Evolutionary conservation across 2,329 filamentous ascomycete genomes (phyloP).

Genomic region (Cercospora citrullina): DNA sequence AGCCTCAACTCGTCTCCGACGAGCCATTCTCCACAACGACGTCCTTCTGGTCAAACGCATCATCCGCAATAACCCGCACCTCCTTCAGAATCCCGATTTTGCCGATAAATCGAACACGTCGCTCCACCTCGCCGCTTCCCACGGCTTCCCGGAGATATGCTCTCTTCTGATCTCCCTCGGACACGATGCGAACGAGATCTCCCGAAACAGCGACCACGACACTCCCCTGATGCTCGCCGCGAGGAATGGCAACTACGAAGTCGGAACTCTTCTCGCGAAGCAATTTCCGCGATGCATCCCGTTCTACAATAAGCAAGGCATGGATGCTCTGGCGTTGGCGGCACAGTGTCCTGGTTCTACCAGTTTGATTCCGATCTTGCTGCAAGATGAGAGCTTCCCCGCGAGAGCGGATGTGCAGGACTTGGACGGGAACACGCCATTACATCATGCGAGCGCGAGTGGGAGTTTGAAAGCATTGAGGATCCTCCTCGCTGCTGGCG

Average conservation of each 20-base stretch:
- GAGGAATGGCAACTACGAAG: conserved; percentile 66
- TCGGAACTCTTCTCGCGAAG: conserved; percentile 70
- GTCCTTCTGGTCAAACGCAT: conserved; percentile 73
- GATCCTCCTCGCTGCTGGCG: conserved; percentile 75
- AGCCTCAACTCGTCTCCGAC: conserved; percentile 71
- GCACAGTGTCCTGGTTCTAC: conserved; percentile 39
- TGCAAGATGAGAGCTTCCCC: conserved; percentile 38
- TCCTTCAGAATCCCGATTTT: conserved; percentile 77
- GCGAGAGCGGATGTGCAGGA: conserved; percentile 50
- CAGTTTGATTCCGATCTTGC: conserved; percentile 47
- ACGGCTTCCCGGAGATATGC: conserved; percentile 70
- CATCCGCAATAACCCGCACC: conserved; percentile 67
- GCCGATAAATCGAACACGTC: conserved; percentile 77
- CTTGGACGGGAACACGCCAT: conserved; percentile 75
- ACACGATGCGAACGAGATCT: conserved; percentile 72
- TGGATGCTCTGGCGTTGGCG: conserved; percentile 61
- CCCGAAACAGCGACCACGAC: conserved; percentile 75
- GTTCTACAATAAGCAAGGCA: conserved; percentile 65
- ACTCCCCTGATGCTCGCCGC: conserved; percentile 81
- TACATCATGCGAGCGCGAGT: conserved; percentile 82
- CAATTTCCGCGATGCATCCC: conserved; percentile 63
- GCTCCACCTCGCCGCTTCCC: conserved; percentile 74
- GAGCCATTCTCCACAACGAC: conserved; percentile 77
- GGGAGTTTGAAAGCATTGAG: conserved; percentile 76
- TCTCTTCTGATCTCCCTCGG: conserved; percentile 68